A percentile compares a stretch with the other conserved stretches of the same genome.
Evolutionary conservation across 2,329 filamentous ascomycete genomes (phyloP).

Genomic region (Magnaporthiopsis poae): DNA sequence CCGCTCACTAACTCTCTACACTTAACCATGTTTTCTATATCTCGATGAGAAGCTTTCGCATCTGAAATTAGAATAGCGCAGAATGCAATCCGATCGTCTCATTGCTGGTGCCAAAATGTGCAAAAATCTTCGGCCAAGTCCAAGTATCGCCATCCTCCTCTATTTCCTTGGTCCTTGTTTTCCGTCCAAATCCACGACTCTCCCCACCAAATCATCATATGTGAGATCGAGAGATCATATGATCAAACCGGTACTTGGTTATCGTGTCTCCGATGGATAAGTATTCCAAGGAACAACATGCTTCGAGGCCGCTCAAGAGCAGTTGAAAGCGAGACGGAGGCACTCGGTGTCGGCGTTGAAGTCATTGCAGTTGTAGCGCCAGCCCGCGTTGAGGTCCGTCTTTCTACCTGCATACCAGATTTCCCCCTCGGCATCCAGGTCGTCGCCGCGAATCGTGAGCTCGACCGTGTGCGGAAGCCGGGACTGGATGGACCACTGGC

Average conservation of each 20-base stretch:
- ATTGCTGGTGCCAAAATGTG: neutral
- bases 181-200: no score
- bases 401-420: constrained; percentile 1
- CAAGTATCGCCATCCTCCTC: neutral
- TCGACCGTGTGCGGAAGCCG: neutral
- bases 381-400: constrained; percentile 1
- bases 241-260: no score
- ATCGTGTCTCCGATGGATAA: no score
- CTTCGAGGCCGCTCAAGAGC: neutral
- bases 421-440: neutral
- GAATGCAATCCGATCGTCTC: no score
- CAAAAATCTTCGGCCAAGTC: neutral
- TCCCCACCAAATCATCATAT: no score
- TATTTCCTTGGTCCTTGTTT: neutral
- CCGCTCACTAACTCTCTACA: no score
- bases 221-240: no score
- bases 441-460: neutral
- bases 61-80: no score
- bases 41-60: no score
- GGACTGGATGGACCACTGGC: neutral
- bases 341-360: neutral
- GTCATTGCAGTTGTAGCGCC: constrained; percentile 4
- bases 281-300: no score
- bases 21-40: no score
- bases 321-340: neutral